Base-by-base conservation (phyloP, 768 basidiomycete genomes). In the Termitomyces sp. region DNA sequence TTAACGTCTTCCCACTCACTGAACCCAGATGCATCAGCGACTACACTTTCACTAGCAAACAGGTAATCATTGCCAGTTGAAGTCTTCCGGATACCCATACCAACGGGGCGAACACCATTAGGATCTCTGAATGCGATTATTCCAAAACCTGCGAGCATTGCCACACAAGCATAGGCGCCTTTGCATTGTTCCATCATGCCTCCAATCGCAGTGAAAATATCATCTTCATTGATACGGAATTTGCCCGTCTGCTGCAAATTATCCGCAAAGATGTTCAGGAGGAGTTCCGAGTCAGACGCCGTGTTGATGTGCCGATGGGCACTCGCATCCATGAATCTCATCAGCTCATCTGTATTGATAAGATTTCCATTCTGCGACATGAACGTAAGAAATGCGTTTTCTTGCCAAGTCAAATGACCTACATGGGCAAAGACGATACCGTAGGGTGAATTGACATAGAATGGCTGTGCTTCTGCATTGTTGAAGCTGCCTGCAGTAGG, bases 391-490 rank as follows among this genome's bases (percentile, higher is more conserved):
- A 19, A 53, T 30, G 38, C 49, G 48, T 40, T 35, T 46, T 19
- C 19, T 30, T 37, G 12, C 30, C 9, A 3, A 26, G 7, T 26
- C 15, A 45, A 44, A 43, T 14, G 28, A 77, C 87, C 61, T 70
- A 95, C 96, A 78, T 99, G 96, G 19, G 92, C 97, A 68, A 99
- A 89, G 60, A 95, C 93, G 67, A 99, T 96, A 51, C 97, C 97
- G 70, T 98, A 99, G 3, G 97, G 97, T n/a, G 94, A 96, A 75
- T 99, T 99, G 64, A 99, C 97, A 69, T 99, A 99, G 79, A 99
- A 99, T 1, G 97, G 97, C 68, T 99, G 97, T 8, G 97, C 95
- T 70, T 99, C 97, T 11, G 96, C 88, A 63, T 97, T 91, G 56
- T 94, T 91, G 57, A 94, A 97, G 67, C 93, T 94, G 50, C 97